Percentiles rank a stretch among this genome's conserved stretches.
These are phyloP conservation scores for Glonium stellatum DNA, from an alignment of 495 filamentous ascomycete genomes.

Conservation along the genomic window DNA sequence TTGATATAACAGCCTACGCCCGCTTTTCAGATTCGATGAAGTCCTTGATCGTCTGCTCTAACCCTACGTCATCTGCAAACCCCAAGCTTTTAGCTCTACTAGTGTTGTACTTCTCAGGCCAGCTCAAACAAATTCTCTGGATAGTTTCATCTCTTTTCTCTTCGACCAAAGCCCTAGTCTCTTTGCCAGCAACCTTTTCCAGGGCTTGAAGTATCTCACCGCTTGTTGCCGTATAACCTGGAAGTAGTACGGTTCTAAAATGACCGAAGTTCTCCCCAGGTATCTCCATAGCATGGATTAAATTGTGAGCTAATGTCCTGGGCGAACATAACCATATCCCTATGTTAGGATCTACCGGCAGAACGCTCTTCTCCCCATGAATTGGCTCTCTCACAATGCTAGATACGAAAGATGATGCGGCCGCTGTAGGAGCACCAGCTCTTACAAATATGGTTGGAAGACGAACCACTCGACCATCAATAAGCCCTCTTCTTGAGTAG, in stretches of 20 bases:
- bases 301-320: constrained; percentile 20
- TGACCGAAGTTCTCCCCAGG: constrained; percentile 23
- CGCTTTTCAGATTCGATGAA: constrained; percentile 20
- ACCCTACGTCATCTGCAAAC: constrained; percentile 25
- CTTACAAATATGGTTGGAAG: constrained; percentile 27
- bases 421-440: constrained; percentile 24
- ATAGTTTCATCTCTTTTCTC: constrained; percentile 26
- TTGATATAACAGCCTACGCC: background rate
- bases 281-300: constrained; percentile 25
- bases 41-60: constrained; percentile 26
- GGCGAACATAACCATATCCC: constrained; percentile 28
- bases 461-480: constrained; percentile 27
- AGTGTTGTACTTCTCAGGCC: constrained; percentile 29
- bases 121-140: constrained; percentile 25
- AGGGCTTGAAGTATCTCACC: constrained; percentile 24
- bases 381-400: constrained; percentile 28
- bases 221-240: constrained; percentile 25
- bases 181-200: constrained; percentile 24
- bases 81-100: constrained; percentile 21
- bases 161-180: constrained; percentile 16
- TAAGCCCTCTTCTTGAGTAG: constrained; percentile 25
- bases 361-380: constrained; percentile 23
- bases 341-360: constrained; percentile 34
- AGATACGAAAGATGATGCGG: constrained; percentile 25
- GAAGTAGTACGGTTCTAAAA: constrained; percentile 23